Evolutionary conservation across 768 basidiomycete genomes (phyloP), one percentile per base, ranked within the genome.

Genomic region (Coprinopsis sp.): DNA sequence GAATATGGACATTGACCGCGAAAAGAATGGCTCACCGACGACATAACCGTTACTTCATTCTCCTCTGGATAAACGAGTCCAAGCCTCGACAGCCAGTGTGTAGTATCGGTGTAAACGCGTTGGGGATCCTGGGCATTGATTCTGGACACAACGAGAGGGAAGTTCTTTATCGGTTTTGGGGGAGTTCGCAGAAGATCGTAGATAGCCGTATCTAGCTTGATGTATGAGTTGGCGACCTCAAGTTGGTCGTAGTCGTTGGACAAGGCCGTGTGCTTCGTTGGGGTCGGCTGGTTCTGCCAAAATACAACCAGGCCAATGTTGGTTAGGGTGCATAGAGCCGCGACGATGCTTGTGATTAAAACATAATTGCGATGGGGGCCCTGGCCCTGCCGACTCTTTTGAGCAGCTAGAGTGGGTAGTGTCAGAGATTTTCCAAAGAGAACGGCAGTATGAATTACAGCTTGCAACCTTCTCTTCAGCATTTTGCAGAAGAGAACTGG

Each of bases 61-160:
- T 46, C 43, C n/a, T 54, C 47, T 0, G 47, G 42, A 30, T 54
- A 54, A 12, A 54, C 39, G 46, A 46, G 44, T 23, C 53, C 53
- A 24, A 51, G 47, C 18, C 1, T 2, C 4, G 50, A 24, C 0
- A 22, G 12, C 38, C 28, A 54, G 5, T 46, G 36, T 1, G 45
- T 19, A 11, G 19, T 44, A 18, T 54, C 46, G 18, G 46, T 2
- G 22, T 46, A 49, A 3, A 42, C 51, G 14, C 10, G 18, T 13
- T 25, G 16, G 14, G 39, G 39, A 6, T 19, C 39, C 6, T n/a
- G 24, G 11, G 11, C 12, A 18, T 41, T 41, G 10, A 41, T 18
- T 11, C 24, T 14, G 11, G 39, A n/a, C 10, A 41, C 23, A 12
- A 41, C 14, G 11, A 41, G 25, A 13, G 39, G 39, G 24, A 22